A percentile compares a stretch with the other conserved stretches of the same genome.
Evolutionary conservation across 805 yeast species (phyloP).

Genomic region (Lipomyces mesembrius): DNA sequence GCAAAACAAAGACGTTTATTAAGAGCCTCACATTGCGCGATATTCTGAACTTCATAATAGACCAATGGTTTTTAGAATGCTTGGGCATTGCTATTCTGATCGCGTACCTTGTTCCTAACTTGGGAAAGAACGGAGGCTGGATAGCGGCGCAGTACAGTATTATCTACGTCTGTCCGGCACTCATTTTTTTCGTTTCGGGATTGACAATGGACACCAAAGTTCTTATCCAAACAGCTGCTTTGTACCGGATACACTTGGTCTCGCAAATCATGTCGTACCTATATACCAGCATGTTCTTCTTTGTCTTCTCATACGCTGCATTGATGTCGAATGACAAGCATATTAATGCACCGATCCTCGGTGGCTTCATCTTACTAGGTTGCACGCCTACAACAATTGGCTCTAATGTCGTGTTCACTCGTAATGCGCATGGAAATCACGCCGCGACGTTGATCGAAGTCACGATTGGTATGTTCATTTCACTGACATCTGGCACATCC

Average conservation of each 20-base stretch:
- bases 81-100: conserved; percentile 74
- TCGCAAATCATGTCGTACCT: conserved; percentile 63
- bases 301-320: conserved; percentile 72
- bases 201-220: conserved; percentile 71
- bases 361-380: conserved; percentile 80
- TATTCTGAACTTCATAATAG: conserved; percentile 18
- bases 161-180: conserved; percentile 86
- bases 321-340: conserved; percentile 57
- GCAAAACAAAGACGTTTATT: conserved; percentile 4
- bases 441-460: conserved; percentile 83
- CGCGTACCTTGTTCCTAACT: conserved; percentile 77
- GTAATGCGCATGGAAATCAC: conserved; percentile 81
- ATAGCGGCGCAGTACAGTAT: conserved; percentile 76
- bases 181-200: conserved; percentile 82
- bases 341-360: conserved; percentile 76
- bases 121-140: conserved; percentile 82
- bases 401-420: conserved; percentile 90
- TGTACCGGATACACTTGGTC: conserved; percentile 83
- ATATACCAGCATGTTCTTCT: conserved; percentile 69
- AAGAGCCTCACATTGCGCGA: conserved; percentile 27
- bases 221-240: conserved; percentile 61
- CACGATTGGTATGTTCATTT: conserved; percentile 59
- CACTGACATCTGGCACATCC: background rate
- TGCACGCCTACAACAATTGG: conserved; percentile 93
- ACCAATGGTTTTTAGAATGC: conserved; percentile 73